Evolutionary conservation across 148 eudicot species (phyloP).

Genomic region (Euryodendron excelsum): DNA sequence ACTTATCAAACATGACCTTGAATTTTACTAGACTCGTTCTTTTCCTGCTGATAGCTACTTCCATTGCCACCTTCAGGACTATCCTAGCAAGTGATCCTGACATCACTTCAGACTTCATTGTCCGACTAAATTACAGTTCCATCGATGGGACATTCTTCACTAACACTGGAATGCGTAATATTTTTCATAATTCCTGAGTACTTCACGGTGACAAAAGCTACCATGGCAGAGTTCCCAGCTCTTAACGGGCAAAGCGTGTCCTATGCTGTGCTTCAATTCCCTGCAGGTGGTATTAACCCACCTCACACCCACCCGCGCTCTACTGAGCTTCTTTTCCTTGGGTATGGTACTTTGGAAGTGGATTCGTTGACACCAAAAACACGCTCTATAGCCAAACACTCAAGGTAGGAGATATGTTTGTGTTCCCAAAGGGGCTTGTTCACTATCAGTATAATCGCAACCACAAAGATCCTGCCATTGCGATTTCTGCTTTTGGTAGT

Average conservation of each 20-base stretch:
- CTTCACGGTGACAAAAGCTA: neutral
- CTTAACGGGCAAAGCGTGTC: neutral
- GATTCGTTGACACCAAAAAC: neutral
- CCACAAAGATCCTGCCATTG: neutral
- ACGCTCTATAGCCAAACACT: neutral
- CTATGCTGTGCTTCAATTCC: neutral
- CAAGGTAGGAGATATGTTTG: neutral
- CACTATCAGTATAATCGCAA: neutral
- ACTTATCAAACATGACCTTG: neutral
- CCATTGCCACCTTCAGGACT: neutral
- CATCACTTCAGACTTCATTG: slow-evolving; percentile 8
- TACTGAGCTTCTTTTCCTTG: neutral
- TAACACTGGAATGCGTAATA: neutral
- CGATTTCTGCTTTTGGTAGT: neutral
- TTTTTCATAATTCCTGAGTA: neutral
- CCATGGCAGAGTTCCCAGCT: slow-evolving; percentile 14
- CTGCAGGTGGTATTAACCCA: neutral
- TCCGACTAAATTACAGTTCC: neutral
- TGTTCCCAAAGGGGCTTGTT: neutral
- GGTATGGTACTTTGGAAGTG: neutral
- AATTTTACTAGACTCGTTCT: neutral
- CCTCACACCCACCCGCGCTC: neutral
- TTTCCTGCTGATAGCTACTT: neutral
- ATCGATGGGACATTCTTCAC: neutral
- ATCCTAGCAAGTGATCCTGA: slow-evolving; percentile 3